These are phyloP conservation scores for Aquilaria malaccensis DNA, from an alignment of 345 rosid species.

Conservation along the genomic window DNA sequence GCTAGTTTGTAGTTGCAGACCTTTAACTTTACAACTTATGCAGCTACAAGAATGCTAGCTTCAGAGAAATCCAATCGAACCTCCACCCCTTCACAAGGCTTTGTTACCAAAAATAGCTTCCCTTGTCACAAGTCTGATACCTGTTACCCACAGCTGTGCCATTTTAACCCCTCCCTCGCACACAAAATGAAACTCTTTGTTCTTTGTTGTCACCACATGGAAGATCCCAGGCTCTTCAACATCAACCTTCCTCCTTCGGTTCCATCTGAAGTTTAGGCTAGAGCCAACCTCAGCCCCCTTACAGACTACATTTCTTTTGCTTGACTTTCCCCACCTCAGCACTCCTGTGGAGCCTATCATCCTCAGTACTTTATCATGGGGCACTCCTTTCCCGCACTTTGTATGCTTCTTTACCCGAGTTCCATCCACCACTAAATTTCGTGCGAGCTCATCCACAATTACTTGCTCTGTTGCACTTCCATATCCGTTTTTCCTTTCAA, in stretches of 20 bases:
- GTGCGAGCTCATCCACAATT: conserved; percentile 46
- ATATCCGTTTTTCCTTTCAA: conserved; percentile 21
- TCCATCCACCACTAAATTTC: conserved; percentile 38
- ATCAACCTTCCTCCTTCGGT: conserved; percentile 37
- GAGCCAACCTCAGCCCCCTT: conserved; percentile 42
- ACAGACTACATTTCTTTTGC: conserved; percentile 51
- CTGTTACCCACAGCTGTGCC: conserved; percentile 64
- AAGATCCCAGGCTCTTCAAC: conserved; percentile 39
- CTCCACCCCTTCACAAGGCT: too few relatives aligned
- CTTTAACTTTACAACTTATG: too few relatives aligned
- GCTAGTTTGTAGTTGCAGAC: too few relatives aligned
- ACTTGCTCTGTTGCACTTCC: conserved; percentile 24
- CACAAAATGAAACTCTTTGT: conserved; percentile 57
- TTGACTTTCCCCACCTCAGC: conserved; percentile 51
- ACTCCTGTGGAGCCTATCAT: conserved; percentile 37
- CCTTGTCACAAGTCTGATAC: conserved; percentile 47
- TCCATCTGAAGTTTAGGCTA: conserved; percentile 35
- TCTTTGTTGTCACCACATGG: conserved; percentile 47
- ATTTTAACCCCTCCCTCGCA: conserved; percentile 48
- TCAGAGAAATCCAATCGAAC: too few relatives aligned
- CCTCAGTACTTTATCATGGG: conserved; percentile 35
- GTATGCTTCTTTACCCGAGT: conserved; percentile 44
- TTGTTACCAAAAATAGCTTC: conserved; percentile 28
- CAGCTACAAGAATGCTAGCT: too few relatives aligned
- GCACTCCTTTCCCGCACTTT: conserved; percentile 47